phyloP scores from a whole-genome alignment of 2,329 filamentous ascomycete species.

The Colletotrichum nymphaeae region DNA sequence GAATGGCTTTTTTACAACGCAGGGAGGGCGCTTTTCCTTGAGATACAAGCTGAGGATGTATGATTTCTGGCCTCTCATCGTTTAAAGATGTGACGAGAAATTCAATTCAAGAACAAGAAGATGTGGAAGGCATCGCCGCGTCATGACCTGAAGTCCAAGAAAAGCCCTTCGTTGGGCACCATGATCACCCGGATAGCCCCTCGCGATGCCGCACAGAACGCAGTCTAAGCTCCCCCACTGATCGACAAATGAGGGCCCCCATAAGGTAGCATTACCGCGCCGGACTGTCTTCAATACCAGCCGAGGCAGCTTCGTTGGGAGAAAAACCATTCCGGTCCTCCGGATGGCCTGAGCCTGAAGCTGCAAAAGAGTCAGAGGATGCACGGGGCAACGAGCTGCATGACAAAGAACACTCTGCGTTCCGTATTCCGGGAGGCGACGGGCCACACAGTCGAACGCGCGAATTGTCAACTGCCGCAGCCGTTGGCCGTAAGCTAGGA shows the following conservation, averaged over 20 bases:
- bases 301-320: not conserved
- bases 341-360: not conserved
- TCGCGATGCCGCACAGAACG: not conserved
- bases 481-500: not conserved
- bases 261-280: not conserved
- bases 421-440: too few species aligned
- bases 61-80: too few species aligned
- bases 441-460: too few species aligned
- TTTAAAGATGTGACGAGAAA: too few species aligned
- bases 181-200: not conserved
- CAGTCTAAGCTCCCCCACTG: not conserved
- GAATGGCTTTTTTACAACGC: fast-evolving
- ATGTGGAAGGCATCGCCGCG: not conserved
- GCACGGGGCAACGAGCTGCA: too few species aligned
- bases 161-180: not conserved
- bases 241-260: not conserved
- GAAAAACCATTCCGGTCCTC: not conserved
- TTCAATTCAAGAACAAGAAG: not conserved
- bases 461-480: not conserved
- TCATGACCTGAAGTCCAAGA: not conserved
- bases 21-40: not conserved
- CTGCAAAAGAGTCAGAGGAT: not conserved
- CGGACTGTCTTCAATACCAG: not conserved
- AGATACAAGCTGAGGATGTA: too few species aligned
- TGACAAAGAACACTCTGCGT: not conserved